Base-by-base conservation (phyloP, 2,329 filamentous ascomycete species). In the Talaromyces sp. region DNA sequence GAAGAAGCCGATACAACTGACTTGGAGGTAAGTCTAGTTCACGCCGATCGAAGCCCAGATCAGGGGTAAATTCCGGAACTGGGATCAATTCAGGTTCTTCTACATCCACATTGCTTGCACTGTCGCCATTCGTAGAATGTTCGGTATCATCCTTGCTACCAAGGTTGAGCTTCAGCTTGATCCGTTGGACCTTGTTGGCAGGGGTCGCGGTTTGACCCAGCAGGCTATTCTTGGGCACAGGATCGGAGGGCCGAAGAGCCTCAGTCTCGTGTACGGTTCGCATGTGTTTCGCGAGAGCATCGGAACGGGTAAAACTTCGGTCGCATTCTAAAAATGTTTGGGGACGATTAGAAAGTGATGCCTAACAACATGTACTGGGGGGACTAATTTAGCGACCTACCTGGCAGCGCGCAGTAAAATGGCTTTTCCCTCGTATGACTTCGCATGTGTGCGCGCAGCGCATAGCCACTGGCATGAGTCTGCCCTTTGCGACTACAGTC, bases 361-460 rank as follows among this genome's bases (percentile, higher is more conserved):
- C 36, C 16, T 40, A 40, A 40, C 36, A 40, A 23, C 1, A 40
- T 40, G 16, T 40, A 40, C 36, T 40, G 12, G 36, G 34, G 10
- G 10, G 5, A 5, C 4, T 18, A 23, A 1, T 4, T 23, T 27
- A 33, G 40, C 18, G 44, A 47, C 83, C 65, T 83, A 96, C 93
- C 94, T 61, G 95, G 95, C 47, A 99, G 78, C 33, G 92, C 91
- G 77, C 95, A 99, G 79, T 96, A 97, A 74, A 98, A 98, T 0
- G 95, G 95, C 79, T 99, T 99, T 82, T 99, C 95, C 72, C 95
- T 86, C 1, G 95, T 99, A 75, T 99, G 95, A 73, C 93, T 97
- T 68, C 95, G 85, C 93, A 99, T 96, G 73, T 99, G 95, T 9
- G 95, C 95, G 75, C 96, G 93, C 66, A 99, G 80, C 4, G 95